Base-by-base conservation (phyloP, 768 basidiomycete species). In the Lentinula detonsa region DNA sequence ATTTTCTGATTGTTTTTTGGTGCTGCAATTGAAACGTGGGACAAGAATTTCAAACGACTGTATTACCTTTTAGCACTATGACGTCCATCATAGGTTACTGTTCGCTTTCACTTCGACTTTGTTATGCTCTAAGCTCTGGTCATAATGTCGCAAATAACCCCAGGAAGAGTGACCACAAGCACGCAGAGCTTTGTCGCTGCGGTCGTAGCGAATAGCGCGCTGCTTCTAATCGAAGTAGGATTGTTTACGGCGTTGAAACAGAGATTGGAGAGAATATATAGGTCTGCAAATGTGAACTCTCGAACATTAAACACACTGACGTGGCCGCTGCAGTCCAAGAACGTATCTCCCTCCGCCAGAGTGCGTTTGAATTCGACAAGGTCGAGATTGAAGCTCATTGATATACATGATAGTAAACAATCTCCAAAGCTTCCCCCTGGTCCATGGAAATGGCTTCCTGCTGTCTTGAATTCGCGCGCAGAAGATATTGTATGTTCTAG, bases 101-200 rank as follows among this genome's bases (percentile, higher is more conserved):
- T 23, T 48, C 46, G 16, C 46, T 48, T 48, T 48, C 46, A 5
- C 46, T 48, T 48, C 21, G 21, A 48, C 21, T 23, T 48, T 23
- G 46, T 9, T 18, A 48, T 23, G 46, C 46, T 48, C 21, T 48
- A 18, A 48, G 42, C 46, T 48, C 21, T 10, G 18, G 8, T 11
- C 7, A 48, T 4, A 7, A 48, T 48, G 46, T 48, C 46, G 7
- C 55, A 56, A 43, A 56, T 56, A 28, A 31, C 39, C 33, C 55
- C 55, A 13, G 40, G 40, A 5, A 28, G 28, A 15, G 55, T 45
- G 90, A 74, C 85, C 85, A 52, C 34, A 13, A 74, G 76, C 40
- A 76, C 81, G 0, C 71, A 76, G 51, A 78, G 83, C 2, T 91
- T 90, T 68, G 50, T 85, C 55, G 85, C 87, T 33, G 80, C 87